Evolutionary conservation across 2,329 filamentous ascomycete species (phyloP), one percentile per base, ranked within the genome.

Genomic region (Aspergillus fructus): DNA sequence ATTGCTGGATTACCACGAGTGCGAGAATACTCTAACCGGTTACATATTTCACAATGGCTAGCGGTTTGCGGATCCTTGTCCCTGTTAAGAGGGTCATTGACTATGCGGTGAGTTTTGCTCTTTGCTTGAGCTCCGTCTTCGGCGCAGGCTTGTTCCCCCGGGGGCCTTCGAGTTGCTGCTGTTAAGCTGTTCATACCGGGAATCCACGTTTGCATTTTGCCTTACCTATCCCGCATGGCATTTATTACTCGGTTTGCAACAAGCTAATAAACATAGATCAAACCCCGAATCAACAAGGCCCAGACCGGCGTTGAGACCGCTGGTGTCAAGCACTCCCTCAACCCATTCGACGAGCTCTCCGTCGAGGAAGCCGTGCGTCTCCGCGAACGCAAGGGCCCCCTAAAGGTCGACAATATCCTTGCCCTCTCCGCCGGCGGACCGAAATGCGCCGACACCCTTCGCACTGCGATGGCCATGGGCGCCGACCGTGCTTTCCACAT

Each of bases 401-500:
- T 84, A 63, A 88, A 89, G 68, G 93, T 99, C 61, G 88, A 92
- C 66, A 92, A 97, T 75, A 97, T 99, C 71, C 87, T 94, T 73
- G 89, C 91, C 67, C 86, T 97, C 75, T 90, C 88, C 54, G 93
- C 91, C 50, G 94, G 94, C 5, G 93, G 93, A 2, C 73, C 92
- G 59, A 99, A 97, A 81, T 84, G 90, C 33, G 85, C 86, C 68
- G 94, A 99, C 72, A 87, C 93, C 15, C 85, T 99, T 55, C 91
- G 94, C 58, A 99, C 93, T 15, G 94, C 94, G 57, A 94, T 99
- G 92, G 94, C 94, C 68, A 97, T 99, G 92, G 94, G 94, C 64
- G 94, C 93, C 15, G 94, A 99, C 83, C 89, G 93, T 21, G 89
- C 81, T 41, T 89, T 99, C 72, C 92, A 94, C 80, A 89, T 97